phyloP scores from a whole-genome alignment of 2,329 filamentous ascomycete species.

The Fusarium sp. region DNA sequence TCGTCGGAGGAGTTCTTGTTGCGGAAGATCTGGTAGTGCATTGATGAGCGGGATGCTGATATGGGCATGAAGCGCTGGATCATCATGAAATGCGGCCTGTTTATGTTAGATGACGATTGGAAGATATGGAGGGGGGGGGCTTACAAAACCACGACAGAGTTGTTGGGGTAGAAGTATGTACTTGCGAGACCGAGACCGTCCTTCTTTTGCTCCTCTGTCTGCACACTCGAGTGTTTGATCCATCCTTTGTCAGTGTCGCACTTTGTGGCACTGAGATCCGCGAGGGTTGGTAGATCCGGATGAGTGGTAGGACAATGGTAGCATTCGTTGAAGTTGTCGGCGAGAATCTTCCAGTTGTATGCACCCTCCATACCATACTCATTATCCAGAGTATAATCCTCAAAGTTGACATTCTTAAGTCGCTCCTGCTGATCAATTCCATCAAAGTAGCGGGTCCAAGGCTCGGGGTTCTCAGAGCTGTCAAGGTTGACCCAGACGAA shows the following conservation, averaged over 20 bases:
- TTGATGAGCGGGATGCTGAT: slow-evolving; percentile 14
- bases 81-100: slow-evolving; percentile 37
- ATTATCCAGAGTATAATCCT: slow-evolving; percentile 66
- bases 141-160: slow-evolving; percentile 35
- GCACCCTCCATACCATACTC: slow-evolving; percentile 66
- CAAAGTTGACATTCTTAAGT: slow-evolving; percentile 57
- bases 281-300: slow-evolving; percentile 31
- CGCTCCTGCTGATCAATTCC: slow-evolving; percentile 58
- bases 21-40: slow-evolving; percentile 34
- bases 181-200: slow-evolving; percentile 29
- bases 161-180: slow-evolving; percentile 38
- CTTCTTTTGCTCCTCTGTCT: slow-evolving; percentile 33
- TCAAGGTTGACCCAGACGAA: slow-evolving; percentile 72
- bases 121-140: not conserved
- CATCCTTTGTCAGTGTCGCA: slow-evolving; percentile 27
- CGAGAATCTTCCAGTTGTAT: slow-evolving; percentile 71
- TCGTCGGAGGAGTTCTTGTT: slow-evolving; percentile 24
- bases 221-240: slow-evolving; percentile 32
- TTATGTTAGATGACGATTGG: rapidly evolving
- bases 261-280: slow-evolving; percentile 33
- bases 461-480: slow-evolving; percentile 56
- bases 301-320: slow-evolving; percentile 40
- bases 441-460: slow-evolving; percentile 65
- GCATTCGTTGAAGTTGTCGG: slow-evolving; percentile 72
- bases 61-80: slow-evolving; percentile 32